These are phyloP conservation scores for Pyrus pyrifolia DNA, from an alignment of 306 rosid species.

Conservation along the genomic window DNA sequence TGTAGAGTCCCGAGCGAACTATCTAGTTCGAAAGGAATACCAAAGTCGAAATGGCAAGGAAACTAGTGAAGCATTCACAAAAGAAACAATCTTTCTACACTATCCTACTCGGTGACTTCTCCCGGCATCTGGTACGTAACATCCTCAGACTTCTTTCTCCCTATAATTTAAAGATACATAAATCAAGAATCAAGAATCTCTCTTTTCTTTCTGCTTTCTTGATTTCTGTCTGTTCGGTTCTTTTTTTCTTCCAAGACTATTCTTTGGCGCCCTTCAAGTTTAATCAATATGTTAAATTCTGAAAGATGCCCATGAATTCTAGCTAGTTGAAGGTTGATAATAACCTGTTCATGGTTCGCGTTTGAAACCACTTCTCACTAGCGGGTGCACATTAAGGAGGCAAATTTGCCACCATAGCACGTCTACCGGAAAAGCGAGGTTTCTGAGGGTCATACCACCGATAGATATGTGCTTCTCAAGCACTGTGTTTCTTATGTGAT, in stretches of 20 bases:
- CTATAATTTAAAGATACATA: too few species aligned
- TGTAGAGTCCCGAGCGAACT: too few species aligned
- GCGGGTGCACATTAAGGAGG: too few species aligned
- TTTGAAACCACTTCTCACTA: neutral
- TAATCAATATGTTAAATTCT: neutral
- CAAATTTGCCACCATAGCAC: too few species aligned
- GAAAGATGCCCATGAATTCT: neutral
- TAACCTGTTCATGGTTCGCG: neutral
- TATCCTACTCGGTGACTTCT: neutral
- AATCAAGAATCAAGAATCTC: too few species aligned
- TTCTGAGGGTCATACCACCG: too few species aligned
- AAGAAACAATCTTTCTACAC: neutral
- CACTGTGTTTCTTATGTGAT: too few species aligned
- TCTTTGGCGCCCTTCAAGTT: neutral
- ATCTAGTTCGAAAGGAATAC: too few species aligned
- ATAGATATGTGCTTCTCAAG: too few species aligned
- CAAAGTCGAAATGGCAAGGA: neutral
- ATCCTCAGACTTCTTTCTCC: neutral
- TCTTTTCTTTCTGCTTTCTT: too few species aligned
- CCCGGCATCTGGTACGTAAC: neutral
- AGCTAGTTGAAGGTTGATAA: neutral
- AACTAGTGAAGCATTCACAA: neutral
- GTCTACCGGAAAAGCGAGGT: too few species aligned
- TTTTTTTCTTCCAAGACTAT: neutral
- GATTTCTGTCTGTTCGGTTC: neutral